Base-by-base conservation (phyloP, 768 basidiomycete species). In the Leccinum barrowsii region DNA sequence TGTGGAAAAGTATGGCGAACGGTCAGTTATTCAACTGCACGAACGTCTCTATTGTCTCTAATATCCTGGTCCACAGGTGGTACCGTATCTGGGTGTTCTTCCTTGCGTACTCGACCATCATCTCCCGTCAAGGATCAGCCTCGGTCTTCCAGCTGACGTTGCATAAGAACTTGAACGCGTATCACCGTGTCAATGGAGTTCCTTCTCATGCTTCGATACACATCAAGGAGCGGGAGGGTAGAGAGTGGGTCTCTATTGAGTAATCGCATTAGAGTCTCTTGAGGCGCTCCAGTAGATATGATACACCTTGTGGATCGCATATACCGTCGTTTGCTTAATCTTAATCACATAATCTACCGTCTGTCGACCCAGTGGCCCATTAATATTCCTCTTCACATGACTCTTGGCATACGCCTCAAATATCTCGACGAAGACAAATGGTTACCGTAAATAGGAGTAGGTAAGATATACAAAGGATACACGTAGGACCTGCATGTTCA, bases 91-190 rank as follows among this genome's bases (percentile, higher is more conserved):
- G 97, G 97, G 85, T 85, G 4, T 98, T 89, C 83, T 99, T 99
- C 87, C 83, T 99, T 32, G 97, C 95, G 12, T 96, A 87, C 72
- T 86, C 89, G 47, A 82, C 82, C n/a, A 97, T 99, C 65, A 82
- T 79, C 59, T 85, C 88, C 64, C 83, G 92, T 26, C 92, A 98
- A 80, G 97, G 97, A 34, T 80, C 87, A 12, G 85, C 90, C 7
- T 91, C 93, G 0, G 89, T 98, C 44, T 99, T 96, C 90, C 95
- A 98, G 77, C 85, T 99, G 70, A 98, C 95, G 5, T 75, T 95
- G 60, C 96, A 98, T 81, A 99, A 99, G 80, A 99, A 98, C 80
- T 77, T 98, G 63, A 98, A 98, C 70, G 92, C 87, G 0, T 98
- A 87, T 79, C 94, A 93, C 70, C 90, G 97, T 59, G 82, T 97